Evolutionary conservation across 345 rosid genomes (phyloP), one percentile per base, ranked within the genome.

Genomic region (Euclidium syriacum): DNA sequence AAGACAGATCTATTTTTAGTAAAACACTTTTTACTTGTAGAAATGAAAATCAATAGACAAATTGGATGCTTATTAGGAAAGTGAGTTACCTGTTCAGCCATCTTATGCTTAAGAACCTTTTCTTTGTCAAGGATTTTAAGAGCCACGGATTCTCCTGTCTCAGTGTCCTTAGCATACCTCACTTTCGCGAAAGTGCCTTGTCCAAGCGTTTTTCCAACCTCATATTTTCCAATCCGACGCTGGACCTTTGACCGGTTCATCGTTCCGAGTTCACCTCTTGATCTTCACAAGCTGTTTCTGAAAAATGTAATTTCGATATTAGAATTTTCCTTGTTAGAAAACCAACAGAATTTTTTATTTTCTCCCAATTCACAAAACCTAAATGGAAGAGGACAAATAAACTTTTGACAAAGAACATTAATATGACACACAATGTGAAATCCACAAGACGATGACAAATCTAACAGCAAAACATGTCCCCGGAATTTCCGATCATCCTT

Each of bases 171-270:
- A 10, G 99, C 99, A 61, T 78, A 90, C 80, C 92, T 87, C 29
- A 94, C 99, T 85, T 94, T 94, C 2, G 99, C 99, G 30, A 90
- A 94, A 36, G 95, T 84, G 23, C 99, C 99, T 75, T 94, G 96
- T 5, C 99, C 99, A 9, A 94, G 76, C 22, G 96, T 94, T 75
- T 85, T 80, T 25, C 99, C 97, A 11, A 90, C 70, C 82, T 94
- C 97, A 58, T 94, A 94, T 73, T 74, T 90, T 69, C 99, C 99
- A 29, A 94, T 85, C 2, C 96, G 73, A 35, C 89, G 94, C 76
- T 91, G 90, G 15, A 80, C 75, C 83, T 88, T 71, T 10, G 75
- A 15, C 14, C 64, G 61, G 64, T 64, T 71, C 75, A 71, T 71
- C 52, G 4, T 44, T 70, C 39, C 26, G 10, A 36, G 11, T 3